Evolutionary conservation across 2,329 filamentous ascomycete genomes (phyloP).

Genomic region (Fusarium piperis): DNA sequence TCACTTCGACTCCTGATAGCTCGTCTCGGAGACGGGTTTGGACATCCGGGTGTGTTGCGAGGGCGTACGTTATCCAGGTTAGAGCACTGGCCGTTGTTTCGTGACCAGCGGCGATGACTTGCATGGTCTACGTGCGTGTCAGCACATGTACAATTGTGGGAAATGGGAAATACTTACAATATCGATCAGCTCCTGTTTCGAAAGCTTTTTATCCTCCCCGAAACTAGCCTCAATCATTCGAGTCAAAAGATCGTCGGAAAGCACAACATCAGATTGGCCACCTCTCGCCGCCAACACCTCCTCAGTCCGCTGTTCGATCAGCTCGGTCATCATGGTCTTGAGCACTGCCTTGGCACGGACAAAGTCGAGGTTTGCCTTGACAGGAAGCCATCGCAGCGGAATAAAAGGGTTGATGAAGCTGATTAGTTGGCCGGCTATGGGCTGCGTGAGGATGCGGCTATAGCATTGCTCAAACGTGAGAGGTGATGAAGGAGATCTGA

Average conservation of each 20-base stretch:
- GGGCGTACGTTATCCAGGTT: constrained; percentile 8
- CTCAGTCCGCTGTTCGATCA: constrained; percentile 10
- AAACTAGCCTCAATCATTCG: constrained; percentile 23
- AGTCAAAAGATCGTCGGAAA: constrained; percentile 23
- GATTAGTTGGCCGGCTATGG: constrained; percentile 11
- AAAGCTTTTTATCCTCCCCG: constrained; percentile 7
- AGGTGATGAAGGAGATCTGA: constrained; percentile 1
- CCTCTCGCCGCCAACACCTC: not conserved
- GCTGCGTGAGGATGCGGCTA: constrained; percentile 5
- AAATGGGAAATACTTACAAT: not conserved
- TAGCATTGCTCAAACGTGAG: constrained; percentile 24
- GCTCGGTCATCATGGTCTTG: constrained; percentile 15
- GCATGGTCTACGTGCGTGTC: not conserved
- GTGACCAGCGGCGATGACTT: constrained; percentile 25
- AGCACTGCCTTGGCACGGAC: constrained; percentile 10
- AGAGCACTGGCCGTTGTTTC: constrained; percentile 23
- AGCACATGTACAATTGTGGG: not conserved
- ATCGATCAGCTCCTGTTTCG: constrained; percentile 23
- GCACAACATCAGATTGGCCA: not conserved
- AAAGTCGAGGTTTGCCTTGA: constrained; percentile 15
- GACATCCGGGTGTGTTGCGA: not conserved
- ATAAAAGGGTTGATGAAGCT: constrained; percentile 24
- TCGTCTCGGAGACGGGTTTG: not conserved
- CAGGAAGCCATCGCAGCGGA: constrained; percentile 11
- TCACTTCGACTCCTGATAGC: not conserved